Evolutionary conservation across 805 yeast genomes (phyloP), one percentile per base, ranked within the genome.

Genomic region (Nadsonia fulvescens): DNA sequence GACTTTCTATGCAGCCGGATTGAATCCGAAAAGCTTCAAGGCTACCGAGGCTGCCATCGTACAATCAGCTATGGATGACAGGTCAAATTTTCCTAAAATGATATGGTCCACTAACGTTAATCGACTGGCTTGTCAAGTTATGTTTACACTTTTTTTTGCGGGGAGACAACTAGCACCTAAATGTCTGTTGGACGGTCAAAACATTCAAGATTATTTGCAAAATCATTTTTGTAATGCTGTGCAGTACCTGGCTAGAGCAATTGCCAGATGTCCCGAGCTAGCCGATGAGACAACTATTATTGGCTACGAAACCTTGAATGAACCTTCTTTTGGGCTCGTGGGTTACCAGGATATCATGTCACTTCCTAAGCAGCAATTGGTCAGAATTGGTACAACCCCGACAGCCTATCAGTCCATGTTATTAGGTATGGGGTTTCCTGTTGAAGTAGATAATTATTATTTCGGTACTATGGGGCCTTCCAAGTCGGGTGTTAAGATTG

Each of bases 1-100:
- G 95, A 82, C 95, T 0, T 46, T 82, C 4, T 71, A 76, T 42
- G 83, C 89, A 13, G 92, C 86, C 2, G 94, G 94, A 1, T 51
- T 83, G 24, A 66, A 83, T 30, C 93, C 93, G 0, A 54, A 46
- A 5, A 48, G 64, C n/a, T 76, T 83, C 38, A 47, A 62, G 1
- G 52, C 33, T 1, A 75, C 86, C 3, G 75, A 71, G 31, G 91
- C 93, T 2, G 82, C 93, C 0, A 49, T 77, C 9, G 44, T 81
- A 5, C 92, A 79, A 37, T 70, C 73, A 36, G 46, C 15, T 55
- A 53, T 41, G 49, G 55, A 1, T 46, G 55, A 15, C 65, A 67
- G 5, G 36, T 38, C 10, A 28, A 46, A 7, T 76, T 64, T 44
- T 81, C 82, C 5, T 15, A 75, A 77, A 39, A 82, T 83, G 95